Evolutionary conservation across 2,329 filamentous ascomycete genomes (phyloP).

Genomic region (Trichocomaceae sp.): DNA sequence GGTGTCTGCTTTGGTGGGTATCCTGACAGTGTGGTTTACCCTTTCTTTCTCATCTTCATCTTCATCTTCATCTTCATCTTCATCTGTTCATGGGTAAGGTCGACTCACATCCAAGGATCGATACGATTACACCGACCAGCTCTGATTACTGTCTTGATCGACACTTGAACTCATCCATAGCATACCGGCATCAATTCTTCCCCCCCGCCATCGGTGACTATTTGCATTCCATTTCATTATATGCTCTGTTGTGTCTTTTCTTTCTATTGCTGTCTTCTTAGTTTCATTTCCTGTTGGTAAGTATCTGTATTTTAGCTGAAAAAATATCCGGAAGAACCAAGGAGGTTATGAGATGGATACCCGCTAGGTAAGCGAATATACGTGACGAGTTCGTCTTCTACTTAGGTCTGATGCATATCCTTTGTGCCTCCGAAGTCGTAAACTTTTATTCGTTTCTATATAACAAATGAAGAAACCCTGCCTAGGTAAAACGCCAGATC

Average conservation of each 20-base stretch:
- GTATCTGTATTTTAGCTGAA: slow-evolving; percentile 33
- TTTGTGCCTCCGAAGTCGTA: too few relatives aligned
- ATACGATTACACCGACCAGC: slow-evolving; percentile 11
- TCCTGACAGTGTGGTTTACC: slow-evolving; percentile 26
- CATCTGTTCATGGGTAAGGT: slow-evolving; percentile 37
- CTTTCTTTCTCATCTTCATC: slow-evolving; percentile 22
- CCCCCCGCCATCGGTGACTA: not conserved
- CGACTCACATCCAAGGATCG: slow-evolving; percentile 19
- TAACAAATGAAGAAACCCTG: slow-evolving; percentile 3
- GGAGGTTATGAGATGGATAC: not conserved
- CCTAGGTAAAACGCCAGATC: slow-evolving; percentile 6
- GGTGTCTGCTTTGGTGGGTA: slow-evolving; percentile 42
- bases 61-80: slow-evolving; percentile 10
- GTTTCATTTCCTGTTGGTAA: slow-evolving; percentile 29
- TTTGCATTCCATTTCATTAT: slow-evolving; percentile 3
- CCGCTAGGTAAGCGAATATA: slow-evolving; percentile 12
- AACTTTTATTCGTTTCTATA: not conserved
- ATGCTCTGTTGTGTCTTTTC: slow-evolving; percentile 20
- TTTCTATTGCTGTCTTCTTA: slow-evolving; percentile 19
- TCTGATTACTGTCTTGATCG: not conserved
- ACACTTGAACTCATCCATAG: not conserved
- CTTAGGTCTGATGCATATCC: too few relatives aligned
- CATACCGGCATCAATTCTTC: not conserved
- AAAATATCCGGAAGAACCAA: slow-evolving; percentile 19
- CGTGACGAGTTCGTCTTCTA: not conserved